These are phyloP conservation scores for Panaeolus cyanescens DNA, from an alignment of 768 basidiomycete genomes.

Conservation along the genomic window DNA sequence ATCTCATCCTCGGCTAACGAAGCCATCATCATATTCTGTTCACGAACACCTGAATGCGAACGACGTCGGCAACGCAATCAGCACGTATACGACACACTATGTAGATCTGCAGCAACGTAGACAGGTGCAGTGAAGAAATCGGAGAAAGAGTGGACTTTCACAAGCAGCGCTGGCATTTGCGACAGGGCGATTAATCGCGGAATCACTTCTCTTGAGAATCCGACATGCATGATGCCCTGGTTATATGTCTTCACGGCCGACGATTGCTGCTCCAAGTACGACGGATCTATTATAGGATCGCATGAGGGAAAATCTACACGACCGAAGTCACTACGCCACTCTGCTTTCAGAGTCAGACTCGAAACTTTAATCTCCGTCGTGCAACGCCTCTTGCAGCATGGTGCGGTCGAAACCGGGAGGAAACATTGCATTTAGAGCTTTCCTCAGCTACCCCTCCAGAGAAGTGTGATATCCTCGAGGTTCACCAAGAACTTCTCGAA, in stretches of 20 bases:
- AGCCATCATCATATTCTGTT: not conserved
- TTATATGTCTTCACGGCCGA: not conserved
- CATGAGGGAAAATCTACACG: not conserved
- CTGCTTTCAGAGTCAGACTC: not conserved
- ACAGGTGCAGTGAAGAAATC: not conserved
- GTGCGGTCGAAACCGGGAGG: not conserved
- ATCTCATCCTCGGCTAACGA: not conserved
- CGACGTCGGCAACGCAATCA: not conserved
- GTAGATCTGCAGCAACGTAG: not conserved
- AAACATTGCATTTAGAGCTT: no score
- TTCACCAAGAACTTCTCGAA: no score
- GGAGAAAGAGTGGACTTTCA: constrained; percentile 2
- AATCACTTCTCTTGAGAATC: not conserved
- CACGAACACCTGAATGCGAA: not conserved
- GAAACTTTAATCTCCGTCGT: not conserved
- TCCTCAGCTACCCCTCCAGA: no score
- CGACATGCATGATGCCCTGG: no score
- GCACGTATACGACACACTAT: not conserved
- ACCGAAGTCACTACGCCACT: not conserved
- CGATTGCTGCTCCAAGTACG: not conserved
- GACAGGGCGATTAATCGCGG: not conserved
- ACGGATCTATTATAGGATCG: not conserved
- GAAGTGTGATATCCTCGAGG: no score
- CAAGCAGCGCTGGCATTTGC: not conserved
- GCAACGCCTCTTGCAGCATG: not conserved